These are phyloP conservation scores for Trichoderma oligosporum DNA, from an alignment of 2,329 filamentous ascomycete genomes.

Conservation along the genomic window DNA sequence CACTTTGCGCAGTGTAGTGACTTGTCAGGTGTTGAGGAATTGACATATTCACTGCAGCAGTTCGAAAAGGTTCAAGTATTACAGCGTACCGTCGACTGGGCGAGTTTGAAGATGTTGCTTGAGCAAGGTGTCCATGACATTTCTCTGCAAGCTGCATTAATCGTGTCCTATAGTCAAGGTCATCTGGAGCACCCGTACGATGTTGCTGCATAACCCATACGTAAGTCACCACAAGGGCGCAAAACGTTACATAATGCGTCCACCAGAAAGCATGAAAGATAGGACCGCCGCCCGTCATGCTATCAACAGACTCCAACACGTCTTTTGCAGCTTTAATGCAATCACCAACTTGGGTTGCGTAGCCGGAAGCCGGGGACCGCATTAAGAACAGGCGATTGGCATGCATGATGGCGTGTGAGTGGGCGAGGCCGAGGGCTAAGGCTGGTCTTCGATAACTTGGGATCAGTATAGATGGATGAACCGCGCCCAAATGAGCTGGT, in stretches of 20 bases:
- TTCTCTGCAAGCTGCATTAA: constrained; percentile 42
- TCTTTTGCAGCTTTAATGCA: constrained; percentile 47
- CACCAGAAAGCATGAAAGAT: constrained; percentile 51
- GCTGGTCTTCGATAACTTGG: constrained; percentile 47
- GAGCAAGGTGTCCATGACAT: constrained; percentile 44
- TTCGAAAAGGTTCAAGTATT: constrained; percentile 49
- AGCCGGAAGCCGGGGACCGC: constrained; percentile 24
- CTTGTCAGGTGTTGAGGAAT: not conserved
- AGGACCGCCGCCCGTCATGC: constrained; percentile 37
- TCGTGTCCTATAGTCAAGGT: constrained; percentile 6
- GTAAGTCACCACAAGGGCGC: constrained; percentile 50
- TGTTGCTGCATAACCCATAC: constrained; percentile 50
- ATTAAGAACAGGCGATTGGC: constrained; percentile 54
- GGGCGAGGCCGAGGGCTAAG: constrained; percentile 50
- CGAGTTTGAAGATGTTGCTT: constrained; percentile 37
- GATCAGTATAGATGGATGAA: constrained; percentile 45
- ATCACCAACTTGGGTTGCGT: constrained; percentile 33
- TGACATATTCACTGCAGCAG: constrained; percentile 9
- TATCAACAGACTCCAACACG: constrained; percentile 43
- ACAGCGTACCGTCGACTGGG: constrained; percentile 48
- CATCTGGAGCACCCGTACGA: constrained; percentile 15
- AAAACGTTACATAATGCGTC: constrained; percentile 52
- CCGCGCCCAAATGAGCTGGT: constrained; percentile 41
- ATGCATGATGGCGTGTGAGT: constrained; percentile 54
- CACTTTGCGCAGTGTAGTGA: not conserved